phyloP scores from a whole-genome alignment of 345 rosid species.

The Brassica carinata region DNA sequence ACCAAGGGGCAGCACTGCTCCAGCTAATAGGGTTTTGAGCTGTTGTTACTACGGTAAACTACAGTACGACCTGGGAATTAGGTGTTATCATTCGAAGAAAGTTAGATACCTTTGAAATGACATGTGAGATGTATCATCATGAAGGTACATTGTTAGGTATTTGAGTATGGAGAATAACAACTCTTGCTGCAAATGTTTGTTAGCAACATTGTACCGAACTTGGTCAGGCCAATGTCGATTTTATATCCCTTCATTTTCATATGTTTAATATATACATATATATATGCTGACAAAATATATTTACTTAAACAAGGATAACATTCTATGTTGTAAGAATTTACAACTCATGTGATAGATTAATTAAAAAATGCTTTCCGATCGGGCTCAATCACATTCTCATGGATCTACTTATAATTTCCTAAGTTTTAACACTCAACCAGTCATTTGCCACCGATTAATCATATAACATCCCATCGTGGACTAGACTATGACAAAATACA shows the following conservation, averaged over 20 bases:
- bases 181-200: constrained; percentile 28
- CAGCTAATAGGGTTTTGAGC: neutral
- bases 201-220: constrained; percentile 29
- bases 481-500: neutral
- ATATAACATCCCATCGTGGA: neutral
- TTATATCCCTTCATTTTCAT: neutral
- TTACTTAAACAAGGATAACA: neutral
- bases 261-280: neutral
- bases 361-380: neutral
- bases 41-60: constrained; percentile 4
- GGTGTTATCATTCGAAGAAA: neutral
- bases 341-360: neutral
- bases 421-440: neutral
- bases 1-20: neutral
- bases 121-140: constrained; percentile 39
- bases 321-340: neutral
- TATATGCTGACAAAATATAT: neutral
- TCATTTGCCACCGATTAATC: neutral
- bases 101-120: constrained; percentile 23
- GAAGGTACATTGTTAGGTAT: constrained; percentile 40
- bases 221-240: constrained; percentile 32
- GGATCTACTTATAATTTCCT: neutral
- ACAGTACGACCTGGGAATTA: neutral
- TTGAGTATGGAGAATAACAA: constrained; percentile 27
- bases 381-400: neutral